phyloP scores from a whole-genome alignment of 345 rosid species.

The Nasturtium officinale region DNA sequence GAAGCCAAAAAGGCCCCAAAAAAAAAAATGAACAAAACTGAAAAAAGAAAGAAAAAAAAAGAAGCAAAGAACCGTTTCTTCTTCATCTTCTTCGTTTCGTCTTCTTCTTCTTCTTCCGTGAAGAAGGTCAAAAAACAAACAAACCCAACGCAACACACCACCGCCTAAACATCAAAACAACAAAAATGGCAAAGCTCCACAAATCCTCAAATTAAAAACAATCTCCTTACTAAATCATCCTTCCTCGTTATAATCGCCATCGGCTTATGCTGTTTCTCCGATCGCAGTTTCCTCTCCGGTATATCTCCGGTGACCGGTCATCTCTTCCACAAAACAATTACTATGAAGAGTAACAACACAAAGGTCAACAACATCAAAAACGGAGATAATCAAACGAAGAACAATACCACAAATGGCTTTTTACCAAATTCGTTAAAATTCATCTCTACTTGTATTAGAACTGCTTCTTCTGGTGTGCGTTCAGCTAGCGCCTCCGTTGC shows the following conservation, averaged over 20 bases:
- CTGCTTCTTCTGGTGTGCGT: constrained; percentile 95
- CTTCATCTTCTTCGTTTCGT: constrained; percentile 34
- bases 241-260: constrained; percentile 2
- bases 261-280: constrained; percentile 54
- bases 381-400: constrained; percentile 45
- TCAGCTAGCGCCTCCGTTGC: constrained; percentile 86
- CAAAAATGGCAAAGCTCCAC: constrained; percentile 20
- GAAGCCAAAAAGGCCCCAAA: not conserved
- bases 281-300: constrained; percentile 53
- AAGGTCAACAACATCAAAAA: constrained; percentile 45
- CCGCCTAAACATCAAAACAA: constrained; percentile 35
- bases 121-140: constrained; percentile 34
- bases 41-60: not conserved
- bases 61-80: constrained; percentile 51
- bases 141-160: constrained; percentile 38
- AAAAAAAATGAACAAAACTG: no score
- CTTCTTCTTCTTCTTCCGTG: constrained; percentile 46
- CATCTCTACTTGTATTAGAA: constrained; percentile 79
- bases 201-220: constrained; percentile 19
- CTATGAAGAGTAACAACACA: constrained; percentile 66
- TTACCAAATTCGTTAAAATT: constrained; percentile 80
- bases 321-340: constrained; percentile 32
- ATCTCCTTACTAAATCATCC: not conserved
- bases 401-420: constrained; percentile 49
- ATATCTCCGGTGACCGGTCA: constrained; percentile 59